phyloP scores from a whole-genome alignment of 306 rosid species.

The Acacia crassicarpa region DNA sequence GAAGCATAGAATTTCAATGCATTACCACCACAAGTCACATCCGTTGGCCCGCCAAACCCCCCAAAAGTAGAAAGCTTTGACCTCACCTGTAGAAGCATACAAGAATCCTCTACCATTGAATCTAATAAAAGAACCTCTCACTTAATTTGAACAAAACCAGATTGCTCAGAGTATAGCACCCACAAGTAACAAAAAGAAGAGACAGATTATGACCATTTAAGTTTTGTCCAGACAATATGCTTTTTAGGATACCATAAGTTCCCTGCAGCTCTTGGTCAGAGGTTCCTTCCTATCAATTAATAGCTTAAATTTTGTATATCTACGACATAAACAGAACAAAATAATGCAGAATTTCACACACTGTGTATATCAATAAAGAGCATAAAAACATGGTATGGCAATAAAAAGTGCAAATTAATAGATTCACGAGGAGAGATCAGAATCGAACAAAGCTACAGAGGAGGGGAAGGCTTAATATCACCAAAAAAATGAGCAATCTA shows the following conservation, averaged over 20 bases:
- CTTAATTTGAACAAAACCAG: conserved; percentile 13
- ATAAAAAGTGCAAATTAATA: neutral
- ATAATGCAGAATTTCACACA: too few species aligned
- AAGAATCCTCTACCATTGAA: conserved; percentile 10
- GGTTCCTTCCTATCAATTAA: too few species aligned
- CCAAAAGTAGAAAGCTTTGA: conserved; percentile 85
- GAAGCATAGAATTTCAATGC: conserved; percentile 93
- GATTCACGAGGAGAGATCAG: neutral
- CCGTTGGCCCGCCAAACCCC: conserved; percentile 72
- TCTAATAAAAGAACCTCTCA: conserved; percentile 1
- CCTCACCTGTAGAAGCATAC: conserved; percentile 57
- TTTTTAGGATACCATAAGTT: neutral
- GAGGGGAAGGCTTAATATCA: too few species aligned
- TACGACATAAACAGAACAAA: too few species aligned
- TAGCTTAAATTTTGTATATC: too few species aligned
- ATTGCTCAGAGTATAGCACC: neutral
- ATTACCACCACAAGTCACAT: conserved; percentile 93
- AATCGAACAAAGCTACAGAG: too few species aligned
- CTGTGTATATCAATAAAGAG: neutral
- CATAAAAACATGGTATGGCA: neutral
- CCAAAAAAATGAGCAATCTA: too few species aligned
- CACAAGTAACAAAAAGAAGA: neutral
- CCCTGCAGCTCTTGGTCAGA: too few species aligned
- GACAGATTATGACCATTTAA: neutral
- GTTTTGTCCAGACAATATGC: neutral